These are phyloP conservation scores for Starmera quercuum DNA, from an alignment of 805 yeast genomes.

Conservation along the genomic window DNA sequence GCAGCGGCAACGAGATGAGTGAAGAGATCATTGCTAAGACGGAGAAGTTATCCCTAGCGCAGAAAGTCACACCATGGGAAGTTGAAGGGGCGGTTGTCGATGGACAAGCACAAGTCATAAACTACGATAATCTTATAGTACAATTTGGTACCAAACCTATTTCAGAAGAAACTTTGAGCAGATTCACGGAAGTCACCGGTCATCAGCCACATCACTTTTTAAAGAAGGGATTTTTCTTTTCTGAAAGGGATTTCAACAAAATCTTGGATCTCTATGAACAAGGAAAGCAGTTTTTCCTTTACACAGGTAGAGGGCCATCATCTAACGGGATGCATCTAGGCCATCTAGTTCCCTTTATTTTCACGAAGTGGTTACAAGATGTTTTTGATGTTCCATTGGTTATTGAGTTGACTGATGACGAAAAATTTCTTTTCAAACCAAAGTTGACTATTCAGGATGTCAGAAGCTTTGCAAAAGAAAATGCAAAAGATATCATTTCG, in stretches of 20 bases:
- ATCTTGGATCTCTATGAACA: constrained; percentile 88
- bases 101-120: constrained; percentile 85
- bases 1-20: not conserved
- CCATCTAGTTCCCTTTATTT: constrained; percentile 90
- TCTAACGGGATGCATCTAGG: constrained; percentile 94
- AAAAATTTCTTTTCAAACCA: constrained; percentile 90
- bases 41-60: not conserved
- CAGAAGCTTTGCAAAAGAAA: constrained; percentile 67
- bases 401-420: constrained; percentile 93
- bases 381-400: constrained; percentile 95
- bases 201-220: constrained; percentile 84
- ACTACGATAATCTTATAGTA: constrained; percentile 78
- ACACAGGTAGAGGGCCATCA: constrained; percentile 97
- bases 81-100: constrained; percentile 98
- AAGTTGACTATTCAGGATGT: constrained; percentile 86
- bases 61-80: constrained; percentile 87
- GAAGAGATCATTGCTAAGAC: not conserved
- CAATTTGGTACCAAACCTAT: constrained; percentile 84
- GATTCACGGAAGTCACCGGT: constrained; percentile 82
- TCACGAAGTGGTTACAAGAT: constrained; percentile 97
- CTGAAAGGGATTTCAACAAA: constrained; percentile 74
- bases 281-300: constrained; percentile 90
- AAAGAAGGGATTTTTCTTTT: constrained; percentile 86
- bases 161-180: constrained; percentile 56
- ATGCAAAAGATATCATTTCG: constrained; percentile 88